Base-by-base conservation (phyloP, 768 basidiomycete genomes). In the Krasilnikovozyma curviuscula region DNA sequence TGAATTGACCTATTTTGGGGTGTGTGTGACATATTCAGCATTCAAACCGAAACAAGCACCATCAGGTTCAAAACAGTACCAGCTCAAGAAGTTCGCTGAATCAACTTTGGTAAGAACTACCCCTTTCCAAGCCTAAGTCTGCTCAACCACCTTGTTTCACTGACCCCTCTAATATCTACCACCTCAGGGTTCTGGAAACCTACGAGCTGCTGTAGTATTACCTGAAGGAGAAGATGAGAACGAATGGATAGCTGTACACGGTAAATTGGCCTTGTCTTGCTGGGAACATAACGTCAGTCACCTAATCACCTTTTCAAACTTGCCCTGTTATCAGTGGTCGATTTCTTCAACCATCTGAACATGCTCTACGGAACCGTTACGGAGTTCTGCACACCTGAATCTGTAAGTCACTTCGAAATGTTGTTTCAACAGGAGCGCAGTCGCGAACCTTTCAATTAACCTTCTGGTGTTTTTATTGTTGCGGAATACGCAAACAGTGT, bases 191-290 rank as follows among this genome's bases (percentile, higher is more conserved):
- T 95, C 89, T 8, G 93, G 93, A 7, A 97, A 97, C 67, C 68
- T 98, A 53, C 71, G 89, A 49, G 69, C 82, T 39, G 89, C 93
- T 0, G 93, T 98, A 19, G 77, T 81, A 54, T 71, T 97, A 18
- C 93, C 93, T 0, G 93, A 95, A 56, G 93, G 93, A 32, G 93
- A 98, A 65, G 93, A 98, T 63, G 65, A 77, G 57, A 91, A 89
- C 56, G 93, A 98, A 66, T 98, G 93, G 93, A 77, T 98, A n/a
- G 93, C 93, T 12, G 91, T 98, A 7, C 91, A 98, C 61, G 84
- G 93, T 93, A 55, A 49, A 76, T 64, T 7, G 16, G 33, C 13
- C 14, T 52, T 25, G 33, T 41, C 28, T 27, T 35, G 25, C 48
- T 23, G 29, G 21, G 25, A 24, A 37, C n/a, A 13, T n/a, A 8